These are phyloP conservation scores for Aspergillus aculeatinus DNA, from an alignment of 2,329 filamentous ascomycete species.

Conservation along the genomic window DNA sequence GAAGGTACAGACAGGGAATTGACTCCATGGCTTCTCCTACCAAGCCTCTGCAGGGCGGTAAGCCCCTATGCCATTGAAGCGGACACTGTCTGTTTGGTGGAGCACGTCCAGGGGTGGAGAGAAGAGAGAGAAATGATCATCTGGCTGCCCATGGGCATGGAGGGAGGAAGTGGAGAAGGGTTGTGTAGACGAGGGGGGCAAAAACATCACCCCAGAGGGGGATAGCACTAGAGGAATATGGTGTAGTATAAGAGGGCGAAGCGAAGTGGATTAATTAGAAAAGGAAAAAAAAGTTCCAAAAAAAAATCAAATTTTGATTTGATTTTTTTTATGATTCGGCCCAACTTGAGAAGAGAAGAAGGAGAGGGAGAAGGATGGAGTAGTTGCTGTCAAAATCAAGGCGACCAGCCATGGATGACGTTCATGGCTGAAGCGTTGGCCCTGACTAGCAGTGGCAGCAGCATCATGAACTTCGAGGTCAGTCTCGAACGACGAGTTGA, in stretches of 20 bases:
- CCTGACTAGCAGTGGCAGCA: neutral
- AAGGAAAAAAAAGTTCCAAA: neutral
- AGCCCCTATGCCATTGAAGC: neutral
- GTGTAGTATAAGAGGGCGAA: neutral
- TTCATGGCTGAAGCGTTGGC: neutral
- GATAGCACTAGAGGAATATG: neutral
- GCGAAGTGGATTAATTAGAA: neutral
- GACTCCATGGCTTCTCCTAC: neutral
- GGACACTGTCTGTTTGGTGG: neutral
- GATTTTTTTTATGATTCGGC: too few relatives aligned
- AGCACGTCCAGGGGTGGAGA: neutral
- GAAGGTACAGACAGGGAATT: slow-evolving; percentile 6
- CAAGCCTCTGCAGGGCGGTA: slow-evolving; percentile 3
- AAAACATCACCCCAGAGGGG: neutral
- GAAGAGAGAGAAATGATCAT: neutral
- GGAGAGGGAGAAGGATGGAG: neutral
- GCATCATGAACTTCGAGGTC: slow-evolving; percentile 4
- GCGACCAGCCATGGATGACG: slow-evolving; percentile 3
- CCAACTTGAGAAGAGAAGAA: too few relatives aligned
- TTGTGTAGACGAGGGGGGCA: neutral
- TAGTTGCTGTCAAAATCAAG: neutral
- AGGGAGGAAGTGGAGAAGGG: neutral
- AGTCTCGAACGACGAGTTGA: slow-evolving; percentile 3
- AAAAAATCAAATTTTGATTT: neutral
- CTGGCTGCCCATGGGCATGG: neutral